Evolutionary conservation across 2,329 filamentous ascomycete genomes (phyloP), one percentile per base, ranked within the genome.

Genomic region (Botrytis tulipae): DNA sequence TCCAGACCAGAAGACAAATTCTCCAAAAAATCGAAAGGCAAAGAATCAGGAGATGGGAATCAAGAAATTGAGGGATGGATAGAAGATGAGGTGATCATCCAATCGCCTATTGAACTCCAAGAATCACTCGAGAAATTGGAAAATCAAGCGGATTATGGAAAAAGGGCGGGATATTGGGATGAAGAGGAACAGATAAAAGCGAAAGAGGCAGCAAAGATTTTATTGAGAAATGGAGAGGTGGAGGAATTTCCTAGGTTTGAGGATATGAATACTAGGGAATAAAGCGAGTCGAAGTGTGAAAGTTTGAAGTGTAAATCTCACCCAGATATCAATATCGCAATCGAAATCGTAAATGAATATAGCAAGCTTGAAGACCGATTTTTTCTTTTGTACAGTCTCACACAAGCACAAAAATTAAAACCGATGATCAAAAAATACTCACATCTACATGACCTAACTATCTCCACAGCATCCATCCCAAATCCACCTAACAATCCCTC

Each of bases 161-260:
- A 72, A 16, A 68, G 6, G 4, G 71, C 71, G 7, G 71, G 71
- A 20, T 57, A 37, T 25, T 32, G 63, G 51, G 71, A 72, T 18
- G 32, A 57, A 16, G 54, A 25, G 32, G 59, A 32, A 6, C 25
- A 60, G 16, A 20, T 32, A 10, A 69, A 16, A 16, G 32, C 40
- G 8, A 68, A 32, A 16, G 48, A 57, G 6, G 48, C 48, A 20
- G 66, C 66, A 12, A 42, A 16, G 18, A 42, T 57, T 57, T 22
- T 68, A 4, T 57, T 57, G 40, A 59, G 54, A n/a, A 72, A 61
- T 61, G 32, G 62, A 4, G 71, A 69, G 16, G 35, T 44, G 20
- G 71, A 72, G 20, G 71, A 42, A 6, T 72, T 72, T 61, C 71
- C 71, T n/a, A 60, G 14, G 54, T 72, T 72, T 69, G 48, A 48